Conservation (phyloP, 768 basidiomycete species). For the Termitomyces sp. region DNA sequence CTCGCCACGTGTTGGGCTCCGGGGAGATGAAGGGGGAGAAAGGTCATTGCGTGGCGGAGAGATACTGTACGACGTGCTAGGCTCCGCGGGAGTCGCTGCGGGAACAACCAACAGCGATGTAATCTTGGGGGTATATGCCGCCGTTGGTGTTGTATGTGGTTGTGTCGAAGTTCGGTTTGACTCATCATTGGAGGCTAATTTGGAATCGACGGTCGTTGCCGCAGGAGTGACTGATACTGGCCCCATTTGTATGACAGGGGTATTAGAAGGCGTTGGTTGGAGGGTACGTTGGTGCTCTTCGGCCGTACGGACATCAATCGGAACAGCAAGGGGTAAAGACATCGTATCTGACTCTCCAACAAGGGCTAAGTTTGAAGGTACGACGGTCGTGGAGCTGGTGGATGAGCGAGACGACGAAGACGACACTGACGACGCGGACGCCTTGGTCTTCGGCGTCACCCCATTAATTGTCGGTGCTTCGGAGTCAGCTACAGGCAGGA, state of each 20-base stretch:
- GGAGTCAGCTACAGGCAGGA: background rate
- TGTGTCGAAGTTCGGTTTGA: background rate
- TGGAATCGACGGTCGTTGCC: conserved; percentile 3
- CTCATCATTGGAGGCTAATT: conserved; percentile 1
- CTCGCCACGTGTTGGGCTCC: conserved; percentile 15
- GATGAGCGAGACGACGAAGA: conserved; percentile 20
- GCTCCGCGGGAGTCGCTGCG: conserved; percentile 23
- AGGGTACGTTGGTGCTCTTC: conserved; percentile 22
- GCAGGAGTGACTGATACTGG: conserved; percentile 18
- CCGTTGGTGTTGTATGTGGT: conserved; percentile 7
- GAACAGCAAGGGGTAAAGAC: background rate
- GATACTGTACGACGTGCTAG: conserved; percentile 30
- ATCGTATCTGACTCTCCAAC: background rate
- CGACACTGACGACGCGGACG: conserved; percentile 12
- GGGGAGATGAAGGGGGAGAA: conserved; percentile 12
- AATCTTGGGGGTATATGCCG: conserved; percentile 17
- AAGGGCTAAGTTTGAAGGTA: background rate
- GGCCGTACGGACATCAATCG: conserved; percentile 9
- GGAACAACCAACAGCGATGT: conserved; percentile 27
- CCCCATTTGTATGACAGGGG: conserved; percentile 37
- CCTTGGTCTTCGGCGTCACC: conserved; percentile 6
- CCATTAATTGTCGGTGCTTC: background rate
- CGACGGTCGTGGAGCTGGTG: conserved; percentile 20
- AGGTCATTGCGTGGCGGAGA: conserved; percentile 15
- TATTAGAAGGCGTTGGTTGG: conserved; percentile 60